Conservation (phyloP, 495 filamentous ascomycete genomes). For the Penicillium antarcticum region DNA sequence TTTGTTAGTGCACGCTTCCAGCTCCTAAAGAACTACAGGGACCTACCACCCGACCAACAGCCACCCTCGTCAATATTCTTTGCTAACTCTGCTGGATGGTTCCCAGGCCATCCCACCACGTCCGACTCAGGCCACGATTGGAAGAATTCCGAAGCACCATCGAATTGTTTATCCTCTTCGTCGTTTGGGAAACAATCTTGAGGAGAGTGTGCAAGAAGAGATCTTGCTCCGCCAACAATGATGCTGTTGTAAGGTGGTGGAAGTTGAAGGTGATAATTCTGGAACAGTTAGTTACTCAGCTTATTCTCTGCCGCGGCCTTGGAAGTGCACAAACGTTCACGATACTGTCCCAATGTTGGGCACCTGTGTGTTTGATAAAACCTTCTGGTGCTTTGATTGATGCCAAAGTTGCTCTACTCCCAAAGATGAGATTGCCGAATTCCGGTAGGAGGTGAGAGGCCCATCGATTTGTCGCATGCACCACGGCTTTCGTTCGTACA, state of each 20-base stretch:
- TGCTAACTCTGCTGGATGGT: neutral
- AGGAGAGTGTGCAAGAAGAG: neutral
- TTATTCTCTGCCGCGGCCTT: neutral
- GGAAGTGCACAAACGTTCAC: neutral
- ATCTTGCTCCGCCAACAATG: neutral
- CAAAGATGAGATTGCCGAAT: neutral
- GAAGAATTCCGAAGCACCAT: neutral
- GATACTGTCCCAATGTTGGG: neutral
- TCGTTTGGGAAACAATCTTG: neutral
- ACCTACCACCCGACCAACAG: neutral
- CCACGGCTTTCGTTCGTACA: neutral
- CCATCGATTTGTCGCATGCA: neutral
- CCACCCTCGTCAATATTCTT: neutral
- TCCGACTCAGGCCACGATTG: neutral
- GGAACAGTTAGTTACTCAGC: neutral
- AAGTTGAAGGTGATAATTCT: constrained; percentile 1
- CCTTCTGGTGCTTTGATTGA: neutral
- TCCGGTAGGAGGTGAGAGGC: neutral
- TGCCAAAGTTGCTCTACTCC: neutral
- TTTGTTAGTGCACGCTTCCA: neutral
- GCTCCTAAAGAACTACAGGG: neutral
- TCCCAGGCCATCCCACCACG: neutral
- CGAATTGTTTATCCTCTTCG: neutral
- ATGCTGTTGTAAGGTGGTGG: neutral
- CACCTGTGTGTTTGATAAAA: constrained; percentile 1